Evolutionary conservation across 768 basidiomycete species (phyloP).

Genomic region (Xerocomus potaroensis): DNA sequence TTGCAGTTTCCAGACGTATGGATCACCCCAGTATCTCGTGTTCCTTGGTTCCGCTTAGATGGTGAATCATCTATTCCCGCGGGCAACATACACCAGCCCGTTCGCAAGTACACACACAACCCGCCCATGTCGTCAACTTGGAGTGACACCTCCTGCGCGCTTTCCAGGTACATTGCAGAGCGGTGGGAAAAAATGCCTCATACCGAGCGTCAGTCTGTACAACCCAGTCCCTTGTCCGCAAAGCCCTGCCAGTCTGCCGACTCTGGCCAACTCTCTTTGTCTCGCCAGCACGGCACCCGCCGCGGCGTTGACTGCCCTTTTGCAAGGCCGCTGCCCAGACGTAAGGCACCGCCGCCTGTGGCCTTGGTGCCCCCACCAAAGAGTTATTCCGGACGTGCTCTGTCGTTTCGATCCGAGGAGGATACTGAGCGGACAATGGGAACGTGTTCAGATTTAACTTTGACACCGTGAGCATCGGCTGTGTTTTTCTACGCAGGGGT

Average conservation of each 20-base stretch:
- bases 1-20: conserved; percentile 45
- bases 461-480: conserved; percentile 11
- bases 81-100: conserved; percentile 2
- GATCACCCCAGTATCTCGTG: conserved; percentile 44
- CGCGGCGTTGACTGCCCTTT: conserved; percentile 62
- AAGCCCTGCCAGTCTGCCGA: conserved; percentile 20
- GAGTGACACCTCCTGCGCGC: conserved; percentile 17
- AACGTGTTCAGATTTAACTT: conserved; percentile 16
- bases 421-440: conserved; percentile 28
- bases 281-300: conserved; percentile 34
- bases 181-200: conserved; percentile 28
- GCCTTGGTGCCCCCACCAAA: conserved; percentile 32
- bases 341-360: conserved; percentile 16
- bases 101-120: conserved; percentile 8
- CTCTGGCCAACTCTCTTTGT: conserved; percentile 46
- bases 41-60: conserved; percentile 54
- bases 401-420: conserved; percentile 27
- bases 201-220: conserved; percentile 17
- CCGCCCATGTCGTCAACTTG: conserved; percentile 7
- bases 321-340: conserved; percentile 21
- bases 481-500: conserved; percentile 41
- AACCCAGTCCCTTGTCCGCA: conserved; percentile 18
- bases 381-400: conserved; percentile 23
- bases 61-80: conserved; percentile 1
- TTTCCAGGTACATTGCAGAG: conserved; percentile 29